Evolutionary conservation across 805 yeast species (phyloP).

Genomic region (Metschnikowia reukaufii): DNA sequence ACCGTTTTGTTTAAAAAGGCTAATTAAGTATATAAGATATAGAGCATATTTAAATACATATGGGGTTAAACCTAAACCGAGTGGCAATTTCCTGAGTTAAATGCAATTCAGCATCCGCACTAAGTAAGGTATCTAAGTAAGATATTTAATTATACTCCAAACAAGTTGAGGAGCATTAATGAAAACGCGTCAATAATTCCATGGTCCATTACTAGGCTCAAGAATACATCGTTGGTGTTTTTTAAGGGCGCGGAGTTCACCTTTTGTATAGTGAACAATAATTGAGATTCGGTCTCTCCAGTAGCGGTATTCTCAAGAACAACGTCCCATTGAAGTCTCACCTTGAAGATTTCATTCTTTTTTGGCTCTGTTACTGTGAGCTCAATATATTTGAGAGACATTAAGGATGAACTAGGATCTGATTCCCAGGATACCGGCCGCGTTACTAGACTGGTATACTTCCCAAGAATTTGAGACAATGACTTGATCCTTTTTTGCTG

Average conservation of each 20-base stretch:
- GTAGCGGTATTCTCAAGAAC: constrained; percentile 4
- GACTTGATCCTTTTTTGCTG: constrained; percentile 25
- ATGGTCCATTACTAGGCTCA: constrained; percentile 23
- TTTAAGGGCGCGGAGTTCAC: constrained; percentile 14
- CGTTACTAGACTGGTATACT: constrained; percentile 18
- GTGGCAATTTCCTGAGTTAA: too few species aligned
- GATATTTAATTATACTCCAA: constrained; percentile 1
- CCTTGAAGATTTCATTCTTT: neutral
- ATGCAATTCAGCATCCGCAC: neutral
- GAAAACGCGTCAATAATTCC: constrained; percentile 28
- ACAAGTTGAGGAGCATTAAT: constrained; percentile 23
- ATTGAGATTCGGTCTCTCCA: constrained; percentile 11
- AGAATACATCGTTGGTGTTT: constrained; percentile 19
- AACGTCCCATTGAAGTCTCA: constrained; percentile 16
- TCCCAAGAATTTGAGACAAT: constrained; percentile 23
- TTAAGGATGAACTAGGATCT: constrained; percentile 3
- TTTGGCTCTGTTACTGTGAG: constrained; percentile 4
- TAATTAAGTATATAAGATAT: too few species aligned
- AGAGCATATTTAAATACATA: too few species aligned
- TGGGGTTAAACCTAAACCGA: too few species aligned
- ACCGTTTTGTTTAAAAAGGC: constrained; percentile 12
- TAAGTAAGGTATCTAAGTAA: too few species aligned
- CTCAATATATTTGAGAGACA: constrained; percentile 14
- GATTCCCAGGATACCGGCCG: constrained; percentile 10
- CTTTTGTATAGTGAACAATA: constrained; percentile 8